Conservation (phyloP, 2,329 filamentous ascomycete species). For the Aureobasidium vineae region DNA sequence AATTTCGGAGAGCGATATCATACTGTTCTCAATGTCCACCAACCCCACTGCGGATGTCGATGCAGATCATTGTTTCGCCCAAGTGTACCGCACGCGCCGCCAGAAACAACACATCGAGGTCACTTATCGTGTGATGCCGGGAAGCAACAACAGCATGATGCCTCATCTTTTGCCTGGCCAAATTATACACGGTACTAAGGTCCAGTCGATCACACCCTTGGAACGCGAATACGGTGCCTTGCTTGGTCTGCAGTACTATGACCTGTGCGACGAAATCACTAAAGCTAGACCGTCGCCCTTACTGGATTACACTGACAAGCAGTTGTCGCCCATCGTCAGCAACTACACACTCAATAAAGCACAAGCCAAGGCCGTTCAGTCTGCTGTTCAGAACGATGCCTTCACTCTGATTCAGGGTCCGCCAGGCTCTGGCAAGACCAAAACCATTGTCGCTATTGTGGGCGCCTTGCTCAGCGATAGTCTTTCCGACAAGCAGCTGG, state of each 20-base stretch:
- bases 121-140: constrained; percentile 75
- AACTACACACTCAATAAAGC: constrained; percentile 85
- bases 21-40: constrained; percentile 73
- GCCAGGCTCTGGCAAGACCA: constrained; percentile 96
- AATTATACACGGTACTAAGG: constrained; percentile 71
- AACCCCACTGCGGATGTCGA: constrained; percentile 65
- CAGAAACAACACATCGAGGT: constrained; percentile 82
- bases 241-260: constrained; percentile 89
- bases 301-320: constrained; percentile 73
- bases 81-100: constrained; percentile 74
- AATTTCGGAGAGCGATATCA: constrained; percentile 80
- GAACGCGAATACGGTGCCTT: constrained; percentile 94
- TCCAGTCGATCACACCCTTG: constrained; percentile 90
- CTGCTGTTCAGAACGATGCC: constrained; percentile 90
- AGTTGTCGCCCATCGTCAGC: constrained; percentile 64
- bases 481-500: constrained; percentile 45
- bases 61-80: constrained; percentile 78
- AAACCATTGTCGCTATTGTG: constrained; percentile 95
- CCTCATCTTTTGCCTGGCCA: constrained; percentile 62
- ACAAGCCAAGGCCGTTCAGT: constrained; percentile 87
- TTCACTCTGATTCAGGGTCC: constrained; percentile 96
- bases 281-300: constrained; percentile 87
- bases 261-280: constrained; percentile 89
- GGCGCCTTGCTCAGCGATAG: constrained; percentile 72
- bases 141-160: constrained; percentile 31